These are phyloP conservation scores for Rubroshorea leprosula DNA, from an alignment of 345 rosid genomes.

Conservation along the genomic window DNA sequence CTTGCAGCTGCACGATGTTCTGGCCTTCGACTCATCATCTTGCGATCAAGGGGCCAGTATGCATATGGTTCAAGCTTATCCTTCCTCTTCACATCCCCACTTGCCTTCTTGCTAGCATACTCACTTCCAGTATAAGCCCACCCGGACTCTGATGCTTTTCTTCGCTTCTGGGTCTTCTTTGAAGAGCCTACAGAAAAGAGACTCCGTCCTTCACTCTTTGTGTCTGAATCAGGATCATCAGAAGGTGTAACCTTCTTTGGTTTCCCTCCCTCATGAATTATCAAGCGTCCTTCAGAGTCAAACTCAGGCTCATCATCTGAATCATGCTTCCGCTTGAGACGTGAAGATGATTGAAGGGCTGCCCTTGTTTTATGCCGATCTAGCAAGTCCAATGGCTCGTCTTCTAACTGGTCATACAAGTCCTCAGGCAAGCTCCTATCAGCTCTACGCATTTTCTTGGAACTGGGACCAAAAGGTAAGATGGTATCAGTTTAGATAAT, in stretches of 20 bases:
- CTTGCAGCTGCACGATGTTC: constrained; percentile 84
- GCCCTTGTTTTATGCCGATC: constrained; percentile 70
- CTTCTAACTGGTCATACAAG: constrained; percentile 57
- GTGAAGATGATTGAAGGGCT: constrained; percentile 57
- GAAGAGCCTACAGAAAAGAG: constrained; percentile 38
- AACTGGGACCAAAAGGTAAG: constrained; percentile 30
- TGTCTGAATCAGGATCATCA: constrained; percentile 43
- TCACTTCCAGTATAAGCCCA: constrained; percentile 87
- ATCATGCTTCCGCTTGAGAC: constrained; percentile 51
- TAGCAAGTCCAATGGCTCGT: constrained; percentile 89
- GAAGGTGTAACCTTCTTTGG: constrained; percentile 32
- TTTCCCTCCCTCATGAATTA: constrained; percentile 53
- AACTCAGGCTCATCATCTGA: constrained; percentile 83
- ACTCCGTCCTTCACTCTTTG: constrained; percentile 56
- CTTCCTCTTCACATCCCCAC: constrained; percentile 80
- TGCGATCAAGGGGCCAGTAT: constrained; percentile 94
- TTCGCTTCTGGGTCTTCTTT: constrained; percentile 55
- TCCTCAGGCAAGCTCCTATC: constrained; percentile 72
- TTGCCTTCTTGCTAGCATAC: constrained; percentile 83
- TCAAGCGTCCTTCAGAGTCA: constrained; percentile 72
- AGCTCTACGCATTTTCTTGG: constrained; percentile 43
- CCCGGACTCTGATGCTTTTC: constrained; percentile 65
- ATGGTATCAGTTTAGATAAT: constrained; percentile 11
- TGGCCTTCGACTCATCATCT: constrained; percentile 93
- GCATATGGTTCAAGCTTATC: constrained; percentile 92